Percentiles rank a stretch among this genome's conserved stretches.
These are phyloP conservation scores for Conringia planisiliqua DNA, from an alignment of 345 rosid species.

Conservation along the genomic window DNA sequence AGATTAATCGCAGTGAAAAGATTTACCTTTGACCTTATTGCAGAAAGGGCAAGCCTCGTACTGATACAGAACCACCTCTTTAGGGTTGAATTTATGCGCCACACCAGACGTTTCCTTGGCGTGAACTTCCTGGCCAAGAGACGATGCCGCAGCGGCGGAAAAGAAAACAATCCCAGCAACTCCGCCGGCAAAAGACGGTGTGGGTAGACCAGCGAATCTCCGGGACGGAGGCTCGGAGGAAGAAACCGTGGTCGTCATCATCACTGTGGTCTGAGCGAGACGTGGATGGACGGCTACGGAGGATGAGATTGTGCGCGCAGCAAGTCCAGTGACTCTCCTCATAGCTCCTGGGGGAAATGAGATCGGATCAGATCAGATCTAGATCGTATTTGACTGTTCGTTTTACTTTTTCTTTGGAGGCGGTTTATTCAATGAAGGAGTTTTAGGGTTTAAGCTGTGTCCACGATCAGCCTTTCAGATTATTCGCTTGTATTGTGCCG, in stretches of 20 bases:
- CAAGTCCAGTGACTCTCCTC: constrained; percentile 54
- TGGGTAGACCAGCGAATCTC: constrained; percentile 29
- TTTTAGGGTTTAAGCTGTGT: constrained; percentile 32
- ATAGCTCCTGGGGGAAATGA: constrained; percentile 14
- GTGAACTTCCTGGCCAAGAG: constrained; percentile 49
- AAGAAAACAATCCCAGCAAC: constrained; percentile 47
- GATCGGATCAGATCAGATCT: neutral
- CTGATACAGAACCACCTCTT: constrained; percentile 83
- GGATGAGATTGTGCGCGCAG: constrained; percentile 40
- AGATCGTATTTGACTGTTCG: constrained; percentile 2
- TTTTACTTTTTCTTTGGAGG: neutral
- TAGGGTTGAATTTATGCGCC: constrained; percentile 47
- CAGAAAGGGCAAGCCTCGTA: constrained; percentile 97
- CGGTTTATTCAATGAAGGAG: constrained; percentile 3
- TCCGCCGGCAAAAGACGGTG: constrained; percentile 39
- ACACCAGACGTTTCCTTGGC: constrained; percentile 55
- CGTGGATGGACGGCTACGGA: constrained; percentile 33
- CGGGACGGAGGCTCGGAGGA: constrained; percentile 31
- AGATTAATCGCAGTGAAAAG: neutral
- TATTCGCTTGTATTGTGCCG: neutral
- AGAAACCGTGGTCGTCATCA: constrained; percentile 30
- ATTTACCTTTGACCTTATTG: constrained; percentile 85
- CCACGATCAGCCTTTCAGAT: constrained; percentile 4
- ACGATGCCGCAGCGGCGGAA: constrained; percentile 49
- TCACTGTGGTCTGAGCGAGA: constrained; percentile 39